A percentile compares a stretch with the other conserved stretches of the same genome.
phyloP scores from a whole-genome alignment of 2,329 filamentous ascomycete species.

The Fusarium protoensiforme region DNA sequence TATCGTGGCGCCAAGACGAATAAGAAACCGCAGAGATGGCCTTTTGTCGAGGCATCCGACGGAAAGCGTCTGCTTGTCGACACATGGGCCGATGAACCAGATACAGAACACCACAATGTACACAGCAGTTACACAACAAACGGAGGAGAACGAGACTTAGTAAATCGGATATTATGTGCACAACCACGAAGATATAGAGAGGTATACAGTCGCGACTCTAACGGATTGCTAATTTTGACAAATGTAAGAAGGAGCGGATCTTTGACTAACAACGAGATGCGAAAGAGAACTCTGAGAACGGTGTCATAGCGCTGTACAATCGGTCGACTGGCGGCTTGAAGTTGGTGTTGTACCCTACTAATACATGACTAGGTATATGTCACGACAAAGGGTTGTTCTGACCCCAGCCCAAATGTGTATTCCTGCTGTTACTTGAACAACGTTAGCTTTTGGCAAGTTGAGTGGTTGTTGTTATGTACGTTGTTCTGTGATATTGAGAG shows the following conservation, averaged over 20 bases:
- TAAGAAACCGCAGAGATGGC: background rate
- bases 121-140: background rate
- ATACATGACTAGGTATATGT: background rate
- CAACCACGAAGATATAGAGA: background rate
- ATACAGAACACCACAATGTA: background rate
- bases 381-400: background rate
- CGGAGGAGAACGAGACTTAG: background rate
- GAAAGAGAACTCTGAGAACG: background rate
- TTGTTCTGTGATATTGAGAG: background rate
- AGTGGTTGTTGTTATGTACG: background rate
- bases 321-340: background rate
- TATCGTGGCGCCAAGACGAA: background rate
- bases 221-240: background rate
- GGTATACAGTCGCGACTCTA: background rate
- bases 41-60: background rate
- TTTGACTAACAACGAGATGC: background rate
- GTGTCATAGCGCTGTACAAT: background rate
- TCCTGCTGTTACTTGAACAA: background rate
- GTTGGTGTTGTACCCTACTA: background rate
- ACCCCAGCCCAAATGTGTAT: background rate
- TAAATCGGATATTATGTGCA: background rate
- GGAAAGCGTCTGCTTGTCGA: background rate
- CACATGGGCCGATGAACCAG: background rate
- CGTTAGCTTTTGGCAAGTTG: background rate
- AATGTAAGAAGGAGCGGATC: background rate